phyloP scores from a whole-genome alignment of 2,329 filamentous ascomycete species.

The Nothopassalora personata region DNA sequence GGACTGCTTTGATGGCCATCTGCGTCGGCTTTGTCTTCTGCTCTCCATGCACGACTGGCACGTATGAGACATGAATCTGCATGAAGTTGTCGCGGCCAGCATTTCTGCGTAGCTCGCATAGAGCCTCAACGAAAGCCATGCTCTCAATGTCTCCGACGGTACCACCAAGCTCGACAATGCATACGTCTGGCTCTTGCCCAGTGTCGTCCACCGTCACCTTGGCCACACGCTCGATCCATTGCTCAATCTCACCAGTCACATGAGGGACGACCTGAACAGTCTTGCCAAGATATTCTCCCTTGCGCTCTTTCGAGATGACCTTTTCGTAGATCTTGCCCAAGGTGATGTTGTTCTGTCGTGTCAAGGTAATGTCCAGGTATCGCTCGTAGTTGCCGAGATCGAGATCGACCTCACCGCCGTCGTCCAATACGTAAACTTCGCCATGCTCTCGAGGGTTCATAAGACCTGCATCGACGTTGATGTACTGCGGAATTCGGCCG shows the following conservation, averaged over 20 bases:
- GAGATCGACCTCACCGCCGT: slow-evolving; percentile 72
- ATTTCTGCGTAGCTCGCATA: slow-evolving; percentile 69
- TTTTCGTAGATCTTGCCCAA: slow-evolving; percentile 93
- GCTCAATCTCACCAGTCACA: slow-evolving; percentile 83
- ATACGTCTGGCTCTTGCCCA: slow-evolving; percentile 78
- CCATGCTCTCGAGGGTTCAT: slow-evolving; percentile 73
- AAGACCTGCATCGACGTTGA: slow-evolving; percentile 70
- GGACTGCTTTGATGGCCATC: slow-evolving; percentile 75
- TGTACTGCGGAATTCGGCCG: slow-evolving; percentile 41
- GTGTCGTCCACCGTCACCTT: slow-evolving; percentile 82
- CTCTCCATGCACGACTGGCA: slow-evolving; percentile 70
- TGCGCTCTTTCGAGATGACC: slow-evolving; percentile 70
- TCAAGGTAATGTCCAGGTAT: slow-evolving; percentile 77
- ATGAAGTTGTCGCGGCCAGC: slow-evolving; percentile 75
- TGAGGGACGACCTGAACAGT: slow-evolving; percentile 90
- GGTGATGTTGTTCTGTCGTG: slow-evolving; percentile 89
- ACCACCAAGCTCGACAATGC: slow-evolving; percentile 70
- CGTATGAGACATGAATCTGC: slow-evolving; percentile 82
- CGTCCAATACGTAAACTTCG: slow-evolving; percentile 81
- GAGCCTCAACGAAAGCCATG: slow-evolving; percentile 80
- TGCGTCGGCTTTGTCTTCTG: slow-evolving; percentile 98
- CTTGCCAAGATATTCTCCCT: slow-evolving; percentile 79
- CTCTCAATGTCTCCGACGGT: slow-evolving; percentile 80
- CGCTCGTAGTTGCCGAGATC: slow-evolving; percentile 73
- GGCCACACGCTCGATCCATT: slow-evolving; percentile 85